These are phyloP conservation scores for Brasilioporus rufonigricans DNA, from an alignment of 768 basidiomycete genomes.

Conservation along the genomic window DNA sequence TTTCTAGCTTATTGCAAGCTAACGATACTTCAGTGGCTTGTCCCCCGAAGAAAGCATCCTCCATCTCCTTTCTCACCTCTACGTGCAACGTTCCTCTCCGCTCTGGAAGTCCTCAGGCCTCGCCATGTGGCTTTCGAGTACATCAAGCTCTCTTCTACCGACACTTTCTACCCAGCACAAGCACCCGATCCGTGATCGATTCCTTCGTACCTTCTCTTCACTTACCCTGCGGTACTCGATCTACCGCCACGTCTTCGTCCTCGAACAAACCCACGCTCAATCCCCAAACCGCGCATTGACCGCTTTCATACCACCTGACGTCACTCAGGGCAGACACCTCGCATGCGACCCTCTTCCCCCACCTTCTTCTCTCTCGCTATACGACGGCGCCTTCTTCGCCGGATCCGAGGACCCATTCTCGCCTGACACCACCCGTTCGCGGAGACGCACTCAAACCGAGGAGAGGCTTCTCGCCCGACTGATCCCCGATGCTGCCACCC, in stretches of 20 bases:
- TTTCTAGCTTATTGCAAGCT: constrained; percentile 2
- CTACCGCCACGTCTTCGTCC: constrained; percentile 77
- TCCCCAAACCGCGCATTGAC: constrained; percentile 46
- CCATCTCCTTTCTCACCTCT: constrained; percentile 85
- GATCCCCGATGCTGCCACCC: constrained; percentile 55
- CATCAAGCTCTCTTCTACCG: constrained; percentile 39
- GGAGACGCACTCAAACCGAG: constrained; percentile 44
- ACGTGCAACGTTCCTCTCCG: constrained; percentile 70
- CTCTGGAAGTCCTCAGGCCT: constrained; percentile 79
- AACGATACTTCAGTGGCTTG: constrained; percentile 28
- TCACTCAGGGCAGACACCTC: constrained; percentile 53
- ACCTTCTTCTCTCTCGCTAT: constrained; percentile 50
- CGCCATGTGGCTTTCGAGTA: constrained; percentile 67
- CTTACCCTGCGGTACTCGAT: constrained; percentile 47
- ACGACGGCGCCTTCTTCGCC: constrained; percentile 75
- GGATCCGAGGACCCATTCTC: constrained; percentile 54
- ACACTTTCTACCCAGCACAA: constrained; percentile 34
- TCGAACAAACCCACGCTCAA: constrained; percentile 53
- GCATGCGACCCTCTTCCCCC: constrained; percentile 91
- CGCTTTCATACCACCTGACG: constrained; percentile 64
- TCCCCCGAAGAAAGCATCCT: constrained; percentile 46
- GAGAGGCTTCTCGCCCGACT: constrained; percentile 52
- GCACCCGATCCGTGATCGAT: constrained; percentile 26
- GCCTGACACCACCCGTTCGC: constrained; percentile 19
- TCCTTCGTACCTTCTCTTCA: constrained; percentile 40